Conservation (phyloP, 306 rosid genomes). For the Trifolium subterraneum region DNA sequence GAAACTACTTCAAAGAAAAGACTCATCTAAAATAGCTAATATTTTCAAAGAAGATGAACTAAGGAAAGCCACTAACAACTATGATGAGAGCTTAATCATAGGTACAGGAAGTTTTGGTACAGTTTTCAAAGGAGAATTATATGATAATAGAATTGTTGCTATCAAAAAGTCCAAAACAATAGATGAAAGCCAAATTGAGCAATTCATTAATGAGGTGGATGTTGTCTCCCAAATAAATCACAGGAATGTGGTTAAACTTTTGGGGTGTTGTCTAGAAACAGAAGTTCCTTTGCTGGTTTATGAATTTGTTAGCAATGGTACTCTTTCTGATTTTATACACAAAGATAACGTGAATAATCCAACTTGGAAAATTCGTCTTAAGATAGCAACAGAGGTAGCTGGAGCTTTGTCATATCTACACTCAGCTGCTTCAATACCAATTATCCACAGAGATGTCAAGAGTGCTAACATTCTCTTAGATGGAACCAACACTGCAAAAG, state of each 20-base stretch:
- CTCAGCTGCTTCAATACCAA: neutral
- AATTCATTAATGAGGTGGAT: neutral
- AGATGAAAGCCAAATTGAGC: neutral
- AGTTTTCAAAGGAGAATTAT: neutral
- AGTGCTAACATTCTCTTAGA: slow-evolving; percentile 10
- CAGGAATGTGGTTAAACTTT: neutral
- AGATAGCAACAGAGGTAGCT: neutral
- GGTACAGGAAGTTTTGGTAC: neutral
- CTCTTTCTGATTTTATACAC: slow-evolving; percentile 1
- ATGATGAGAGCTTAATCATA: neutral
- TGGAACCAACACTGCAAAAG: neutral
- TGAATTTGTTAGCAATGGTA: slow-evolving; percentile 2
- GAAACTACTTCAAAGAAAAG: slow-evolving; percentile 16
- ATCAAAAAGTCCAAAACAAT: slow-evolving; percentile 7
- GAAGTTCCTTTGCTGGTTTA: slow-evolving; percentile 11
- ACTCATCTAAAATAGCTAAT: neutral
- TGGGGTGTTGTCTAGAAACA: slow-evolving; percentile 15
- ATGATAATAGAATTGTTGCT: slow-evolving; percentile 21
- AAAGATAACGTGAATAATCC: neutral
- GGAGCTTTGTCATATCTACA: slow-evolving; percentile 8
- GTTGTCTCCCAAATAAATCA: slow-evolving; percentile 3
- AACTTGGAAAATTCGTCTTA: neutral
- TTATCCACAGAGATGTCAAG: slow-evolving; percentile 6
- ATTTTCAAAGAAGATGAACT: slow-evolving; percentile 43
- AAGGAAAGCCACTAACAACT: slow-evolving; percentile 19